Conservation (phyloP, 768 basidiomycete genomes). For the Phanerochaete carnosa region DNA sequence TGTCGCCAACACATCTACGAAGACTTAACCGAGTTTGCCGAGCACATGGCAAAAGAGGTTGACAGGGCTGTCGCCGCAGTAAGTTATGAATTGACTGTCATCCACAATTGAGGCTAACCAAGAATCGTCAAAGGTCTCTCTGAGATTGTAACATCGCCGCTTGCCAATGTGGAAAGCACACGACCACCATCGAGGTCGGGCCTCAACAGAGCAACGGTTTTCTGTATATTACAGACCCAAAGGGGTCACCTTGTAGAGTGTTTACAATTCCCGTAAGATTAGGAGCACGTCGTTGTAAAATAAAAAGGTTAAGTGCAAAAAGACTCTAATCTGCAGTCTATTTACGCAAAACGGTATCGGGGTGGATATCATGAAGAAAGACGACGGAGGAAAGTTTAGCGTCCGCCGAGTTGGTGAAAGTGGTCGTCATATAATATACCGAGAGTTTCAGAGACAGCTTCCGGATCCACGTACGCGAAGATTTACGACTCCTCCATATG, state of each 20-base stretch:
- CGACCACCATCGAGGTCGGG: neutral
- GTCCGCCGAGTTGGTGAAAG: neutral
- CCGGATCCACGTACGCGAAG: neutral
- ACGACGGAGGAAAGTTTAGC: neutral
- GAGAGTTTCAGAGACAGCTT: neutral
- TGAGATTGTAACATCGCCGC: neutral
- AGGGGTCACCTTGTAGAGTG: neutral
- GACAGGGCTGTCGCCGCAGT: neutral
- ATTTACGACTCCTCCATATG: conserved; percentile 30
- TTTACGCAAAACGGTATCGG: neutral
- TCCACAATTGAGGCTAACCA: neutral
- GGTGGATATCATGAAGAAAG: neutral
- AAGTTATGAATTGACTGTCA: neutral
- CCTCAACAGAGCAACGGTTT: neutral
- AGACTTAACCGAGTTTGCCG: neutral
- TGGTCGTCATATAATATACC: neutral
- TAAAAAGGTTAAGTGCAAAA: neutral
- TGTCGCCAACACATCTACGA: neutral
- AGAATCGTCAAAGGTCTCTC: neutral
- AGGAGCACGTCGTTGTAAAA: neutral
- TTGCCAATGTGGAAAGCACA: neutral
- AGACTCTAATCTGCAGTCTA: neutral
- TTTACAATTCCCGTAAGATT: neutral
- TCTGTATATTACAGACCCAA: neutral
- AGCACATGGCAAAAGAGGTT: neutral